Evolutionary conservation across 495 filamentous ascomycete genomes (phyloP).

Genomic region (Penicillium odoratum): DNA sequence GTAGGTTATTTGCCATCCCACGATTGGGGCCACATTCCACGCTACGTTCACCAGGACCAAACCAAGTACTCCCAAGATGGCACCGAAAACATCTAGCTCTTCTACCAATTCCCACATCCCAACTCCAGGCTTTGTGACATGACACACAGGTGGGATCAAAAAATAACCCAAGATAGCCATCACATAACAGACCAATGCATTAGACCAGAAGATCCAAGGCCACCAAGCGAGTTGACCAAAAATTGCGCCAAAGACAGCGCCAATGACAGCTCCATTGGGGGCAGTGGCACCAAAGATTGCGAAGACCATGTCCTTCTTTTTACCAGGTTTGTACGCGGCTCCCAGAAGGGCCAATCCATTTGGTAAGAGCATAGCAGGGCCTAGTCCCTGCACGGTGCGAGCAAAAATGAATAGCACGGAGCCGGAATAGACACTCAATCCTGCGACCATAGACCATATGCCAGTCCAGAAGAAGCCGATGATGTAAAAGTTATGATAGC

Average conservation of each 20-base stretch:
- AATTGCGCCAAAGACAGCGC: slow-evolving; percentile 49
- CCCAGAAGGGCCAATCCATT: slow-evolving; percentile 52
- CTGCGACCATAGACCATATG: slow-evolving; percentile 61
- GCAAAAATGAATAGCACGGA: slow-evolving; percentile 46
- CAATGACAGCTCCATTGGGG: slow-evolving; percentile 54
- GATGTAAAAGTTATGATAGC: slow-evolving; percentile 61
- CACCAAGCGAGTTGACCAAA: slow-evolving; percentile 56
- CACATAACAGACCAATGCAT: too few species aligned
- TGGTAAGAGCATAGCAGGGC: slow-evolving; percentile 51
- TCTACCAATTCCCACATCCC: too few species aligned
- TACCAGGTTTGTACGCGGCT: slow-evolving; percentile 44
- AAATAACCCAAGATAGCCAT: slow-evolving; percentile 37
- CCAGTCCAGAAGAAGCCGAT: slow-evolving; percentile 61
- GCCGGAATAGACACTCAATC: slow-evolving; percentile 38
- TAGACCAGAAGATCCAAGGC: slow-evolving; percentile 66
- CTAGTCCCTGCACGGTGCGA: slow-evolving; percentile 53
- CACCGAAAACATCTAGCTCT: slow-evolving; percentile 51
- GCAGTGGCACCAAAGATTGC: slow-evolving; percentile 60
- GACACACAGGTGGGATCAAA: slow-evolving; percentile 48
- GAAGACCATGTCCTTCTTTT: slow-evolving; percentile 65
- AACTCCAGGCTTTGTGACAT: too few species aligned
- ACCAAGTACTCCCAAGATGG: slow-evolving; percentile 49
- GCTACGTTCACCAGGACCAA: slow-evolving; percentile 61
- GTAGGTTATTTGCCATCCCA: slow-evolving; percentile 59
- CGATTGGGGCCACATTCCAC: slow-evolving; percentile 61